Percentiles rank a stretch among this genome's conserved stretches.
Conservation (phyloP, 345 rosid genomes). For the Murraya koenigii region DNA sequence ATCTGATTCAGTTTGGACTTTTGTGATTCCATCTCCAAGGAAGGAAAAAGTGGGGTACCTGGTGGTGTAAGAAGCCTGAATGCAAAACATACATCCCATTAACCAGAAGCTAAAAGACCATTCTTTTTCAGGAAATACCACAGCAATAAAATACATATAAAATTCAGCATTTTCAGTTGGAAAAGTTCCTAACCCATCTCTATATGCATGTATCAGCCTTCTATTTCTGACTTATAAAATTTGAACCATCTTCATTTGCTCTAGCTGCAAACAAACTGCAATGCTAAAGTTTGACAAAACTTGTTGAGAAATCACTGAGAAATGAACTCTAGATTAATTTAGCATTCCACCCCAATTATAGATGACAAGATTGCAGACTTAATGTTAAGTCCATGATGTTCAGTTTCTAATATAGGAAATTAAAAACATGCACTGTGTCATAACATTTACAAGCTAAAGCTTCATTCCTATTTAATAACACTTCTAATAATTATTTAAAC, state of each 20-base stretch:
- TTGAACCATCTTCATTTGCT: neutral
- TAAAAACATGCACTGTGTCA: too few relatives aligned
- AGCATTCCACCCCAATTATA: neutral
- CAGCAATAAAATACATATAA: neutral
- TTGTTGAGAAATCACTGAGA: neutral
- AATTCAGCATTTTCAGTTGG: neutral
- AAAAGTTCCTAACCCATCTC: neutral
- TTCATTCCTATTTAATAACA: neutral
- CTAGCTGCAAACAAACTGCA: neutral
- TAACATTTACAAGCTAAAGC: neutral
- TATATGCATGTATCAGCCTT: neutral
- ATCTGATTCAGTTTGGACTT: conserved; percentile 44
- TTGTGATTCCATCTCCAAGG: conserved; percentile 62
- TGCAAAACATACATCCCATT: conserved; percentile 3
- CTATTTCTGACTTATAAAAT: neutral
- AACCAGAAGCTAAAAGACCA: neutral
- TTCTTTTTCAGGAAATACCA: neutral
- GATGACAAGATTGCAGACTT: neutral
- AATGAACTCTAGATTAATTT: neutral
- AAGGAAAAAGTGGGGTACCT: conserved; percentile 63
- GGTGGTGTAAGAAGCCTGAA: conserved; percentile 94
- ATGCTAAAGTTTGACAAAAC: neutral
- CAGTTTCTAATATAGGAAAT: neutral
- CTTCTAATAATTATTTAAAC: neutral
- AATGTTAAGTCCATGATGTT: neutral